Conservation (phyloP, 2,329 filamentous ascomycete species). For the Neurospora sp. region DNA sequence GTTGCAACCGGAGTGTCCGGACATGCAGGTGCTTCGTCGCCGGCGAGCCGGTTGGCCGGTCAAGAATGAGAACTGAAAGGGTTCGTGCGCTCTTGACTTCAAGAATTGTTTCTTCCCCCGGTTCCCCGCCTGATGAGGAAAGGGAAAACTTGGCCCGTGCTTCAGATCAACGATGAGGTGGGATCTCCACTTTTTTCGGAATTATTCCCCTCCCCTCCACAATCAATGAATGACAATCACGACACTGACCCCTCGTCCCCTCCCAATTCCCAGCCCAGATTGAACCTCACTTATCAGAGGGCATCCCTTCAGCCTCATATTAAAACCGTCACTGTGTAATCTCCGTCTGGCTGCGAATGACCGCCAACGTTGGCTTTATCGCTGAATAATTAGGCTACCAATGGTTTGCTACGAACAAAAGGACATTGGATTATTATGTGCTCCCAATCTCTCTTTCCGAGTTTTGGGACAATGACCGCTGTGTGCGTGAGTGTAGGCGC, state of each 20-base stretch:
- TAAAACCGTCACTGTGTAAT: background rate
- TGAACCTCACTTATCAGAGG: background rate
- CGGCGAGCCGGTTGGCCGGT: background rate
- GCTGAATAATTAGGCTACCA: background rate
- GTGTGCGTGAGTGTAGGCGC: background rate
- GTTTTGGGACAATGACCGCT: background rate
- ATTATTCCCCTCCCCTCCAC: background rate
- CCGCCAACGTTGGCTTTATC: background rate
- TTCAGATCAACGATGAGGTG: background rate
- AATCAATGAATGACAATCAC: background rate
- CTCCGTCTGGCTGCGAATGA: background rate
- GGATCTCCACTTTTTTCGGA: background rate
- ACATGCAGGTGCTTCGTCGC: background rate
- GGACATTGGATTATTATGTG: background rate
- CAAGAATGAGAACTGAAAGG: background rate
- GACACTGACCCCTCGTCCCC: background rate
- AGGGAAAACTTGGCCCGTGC: background rate
- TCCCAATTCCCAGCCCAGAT: background rate
- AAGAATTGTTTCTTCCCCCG: background rate
- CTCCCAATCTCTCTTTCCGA: background rate
- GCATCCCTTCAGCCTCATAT: background rate
- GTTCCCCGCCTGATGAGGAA: too few relatives aligned
- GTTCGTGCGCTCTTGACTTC: background rate
- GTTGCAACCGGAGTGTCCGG: background rate
- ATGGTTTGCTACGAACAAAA: background rate